These are phyloP conservation scores for Tirmania nivea DNA, from an alignment of 495 filamentous ascomycete genomes.

Conservation along the genomic window DNA sequence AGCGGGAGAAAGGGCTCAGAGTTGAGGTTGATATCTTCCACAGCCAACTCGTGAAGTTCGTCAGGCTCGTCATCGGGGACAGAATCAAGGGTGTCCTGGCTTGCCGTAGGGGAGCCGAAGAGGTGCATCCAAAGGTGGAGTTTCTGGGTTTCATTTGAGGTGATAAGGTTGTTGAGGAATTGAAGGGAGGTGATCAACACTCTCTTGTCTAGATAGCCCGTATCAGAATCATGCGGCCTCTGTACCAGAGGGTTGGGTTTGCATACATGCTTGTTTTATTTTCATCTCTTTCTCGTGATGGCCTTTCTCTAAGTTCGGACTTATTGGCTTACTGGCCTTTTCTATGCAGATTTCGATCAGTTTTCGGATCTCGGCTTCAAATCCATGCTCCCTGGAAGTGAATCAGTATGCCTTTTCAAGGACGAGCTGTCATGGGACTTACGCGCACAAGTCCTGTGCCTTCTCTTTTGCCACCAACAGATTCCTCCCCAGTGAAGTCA, in stretches of 20 bases:
- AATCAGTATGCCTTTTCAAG: not conserved
- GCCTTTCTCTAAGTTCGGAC: slow-evolving; percentile 23
- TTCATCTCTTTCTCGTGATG: slow-evolving; percentile 15
- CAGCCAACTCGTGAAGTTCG: not conserved
- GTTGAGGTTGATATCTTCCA: not conserved
- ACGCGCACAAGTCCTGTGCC: slow-evolving; percentile 45
- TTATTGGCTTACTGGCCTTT: slow-evolving; percentile 30
- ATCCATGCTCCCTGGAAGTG: slow-evolving; percentile 26
- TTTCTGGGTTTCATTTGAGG: slow-evolving; percentile 53
- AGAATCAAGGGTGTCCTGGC: not conserved
- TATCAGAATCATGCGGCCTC: too few relatives aligned
- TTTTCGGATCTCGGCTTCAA: slow-evolving; percentile 46
- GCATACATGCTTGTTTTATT: slow-evolving; percentile 14
- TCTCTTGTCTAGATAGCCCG: slow-evolving; percentile 34
- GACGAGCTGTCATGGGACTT: not conserved
- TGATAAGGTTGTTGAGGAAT: slow-evolving; percentile 54
- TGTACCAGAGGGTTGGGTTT: not conserved
- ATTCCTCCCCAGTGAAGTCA: slow-evolving; percentile 44
- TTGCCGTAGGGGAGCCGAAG: slow-evolving; percentile 31
- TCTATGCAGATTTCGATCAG: slow-evolving; percentile 49
- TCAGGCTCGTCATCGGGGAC: not conserved
- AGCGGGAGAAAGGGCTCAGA: not conserved
- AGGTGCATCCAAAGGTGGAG: slow-evolving; percentile 54
- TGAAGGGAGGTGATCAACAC: slow-evolving; percentile 51
- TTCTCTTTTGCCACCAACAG: slow-evolving; percentile 42